Percentiles rank a stretch among this genome's conserved stretches.
Conservation (phyloP, 495 filamentous ascomycete genomes). For the Amphirosellinia nigrospora region DNA sequence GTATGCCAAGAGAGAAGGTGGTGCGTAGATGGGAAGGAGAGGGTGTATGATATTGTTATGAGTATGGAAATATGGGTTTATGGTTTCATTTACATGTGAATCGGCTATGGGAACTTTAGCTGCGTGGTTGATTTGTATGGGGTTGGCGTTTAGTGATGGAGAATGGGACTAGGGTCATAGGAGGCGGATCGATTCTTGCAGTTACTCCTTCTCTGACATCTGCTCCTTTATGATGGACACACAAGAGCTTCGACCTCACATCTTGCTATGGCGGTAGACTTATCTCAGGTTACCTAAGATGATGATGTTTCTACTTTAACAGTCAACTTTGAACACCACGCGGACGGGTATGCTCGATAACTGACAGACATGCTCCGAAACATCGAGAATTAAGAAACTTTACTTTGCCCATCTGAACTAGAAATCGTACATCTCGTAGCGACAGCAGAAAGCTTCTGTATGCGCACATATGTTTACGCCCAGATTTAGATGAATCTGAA, state of each 20-base stretch:
- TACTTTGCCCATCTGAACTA: no score
- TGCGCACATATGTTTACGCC: no score
- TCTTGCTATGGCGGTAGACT: no score
- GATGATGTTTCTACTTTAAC: background rate
- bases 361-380: no score
- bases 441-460: no score
- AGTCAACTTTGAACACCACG: background rate
- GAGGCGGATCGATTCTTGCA: background rate
- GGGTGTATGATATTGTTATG: conserved; percentile 6
- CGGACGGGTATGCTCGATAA: no score
- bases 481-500: no score
- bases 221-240: background rate
- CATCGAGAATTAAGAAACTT: no score
- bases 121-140: background rate
- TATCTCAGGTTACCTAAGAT: no score
- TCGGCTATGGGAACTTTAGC: background rate
- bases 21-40: conserved; percentile 51
- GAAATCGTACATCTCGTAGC: no score
- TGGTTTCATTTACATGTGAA: background rate
- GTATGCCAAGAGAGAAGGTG: conserved; percentile 78
- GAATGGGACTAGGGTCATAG: background rate
- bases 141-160: background rate
- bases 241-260: background rate
- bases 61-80: background rate
- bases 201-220: background rate